Evolutionary conservation across 208 protist genomes (phyloP), one percentile per base, ranked within the genome.

Genomic region (Angomonas deanei): DNA sequence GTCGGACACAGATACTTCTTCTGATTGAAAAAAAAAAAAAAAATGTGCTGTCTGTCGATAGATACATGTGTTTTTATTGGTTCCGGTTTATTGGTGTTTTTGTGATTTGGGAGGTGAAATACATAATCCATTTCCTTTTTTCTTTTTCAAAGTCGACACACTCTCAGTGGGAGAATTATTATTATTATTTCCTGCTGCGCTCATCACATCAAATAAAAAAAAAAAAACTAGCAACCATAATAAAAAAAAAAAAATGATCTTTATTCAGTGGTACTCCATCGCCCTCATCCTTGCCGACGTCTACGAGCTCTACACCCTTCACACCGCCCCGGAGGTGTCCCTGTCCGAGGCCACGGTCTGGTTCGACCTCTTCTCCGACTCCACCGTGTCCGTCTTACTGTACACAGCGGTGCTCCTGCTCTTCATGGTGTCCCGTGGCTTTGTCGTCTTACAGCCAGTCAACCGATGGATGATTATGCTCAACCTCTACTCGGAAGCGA

Each of bases 381-480:
- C 71, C 26, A 57, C 83, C n/a, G 62, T 76, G 27, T 70, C 68
- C 0, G 49, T 64, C 17, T 15, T 63, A 10, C 66, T 90, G 13
- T 76, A 77, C 61, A 72, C 77, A 2, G 39, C 53, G 0, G 32
- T 81, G 27, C 33, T 90, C n/a, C 5, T 74, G n/a, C 61, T 82
- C 36, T 50, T 86, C 31, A 70, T 67, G 36, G 55, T 86, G 23
- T 66, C 83, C 26, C 75, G 74, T 32, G 15, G 80, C 0, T 76
- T 84, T 39, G 71, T 86, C 1, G n/a, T 80, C 17, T 42, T 78
- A 3, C 71, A 90, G 39, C 77, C 80, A 2, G 64, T 90, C 2
- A 84, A 74, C 52, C 83, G 73, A 17, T 90, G 80, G 80, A 23
- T 80, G 6, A 38, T 84, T 34, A 55, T 90, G 59, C 42, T 77